These are phyloP conservation scores for Fonsecaea monophora DNA, from an alignment of 2,329 filamentous ascomycete genomes.

Conservation along the genomic window DNA sequence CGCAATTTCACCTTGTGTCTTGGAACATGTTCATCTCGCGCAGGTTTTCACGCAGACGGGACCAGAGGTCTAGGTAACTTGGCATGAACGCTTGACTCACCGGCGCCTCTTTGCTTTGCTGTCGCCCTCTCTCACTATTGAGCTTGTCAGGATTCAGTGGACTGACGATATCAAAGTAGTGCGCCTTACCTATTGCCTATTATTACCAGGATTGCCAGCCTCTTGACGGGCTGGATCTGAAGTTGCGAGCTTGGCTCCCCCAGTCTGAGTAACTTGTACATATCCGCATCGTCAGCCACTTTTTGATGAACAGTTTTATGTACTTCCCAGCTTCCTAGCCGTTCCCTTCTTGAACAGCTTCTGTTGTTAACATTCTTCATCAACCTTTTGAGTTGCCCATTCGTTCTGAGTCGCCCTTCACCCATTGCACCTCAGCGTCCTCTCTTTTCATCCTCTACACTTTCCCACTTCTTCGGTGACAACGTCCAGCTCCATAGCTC, in stretches of 20 bases:
- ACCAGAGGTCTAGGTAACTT: background rate
- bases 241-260: constrained; percentile 12
- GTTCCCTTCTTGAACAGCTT: constrained; percentile 9
- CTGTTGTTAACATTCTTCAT: constrained; percentile 3
- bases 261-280: constrained; percentile 19
- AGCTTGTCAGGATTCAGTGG: background rate
- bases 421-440: constrained; percentile 24
- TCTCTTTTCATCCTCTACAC: constrained; percentile 17
- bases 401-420: constrained; percentile 8
- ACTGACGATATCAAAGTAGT: constrained; percentile 1
- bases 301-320: background rate
- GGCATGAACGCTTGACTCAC: constrained; percentile 5
- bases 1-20: constrained; percentile 11
- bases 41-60: background rate
- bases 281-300: constrained; percentile 19
- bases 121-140: too few species aligned
- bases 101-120: background rate
- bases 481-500: constrained; percentile 15
- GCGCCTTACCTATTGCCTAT: background rate
- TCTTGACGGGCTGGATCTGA: constrained; percentile 13
- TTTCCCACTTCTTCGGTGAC: constrained; percentile 2
- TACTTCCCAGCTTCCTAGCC: constrained; percentile 15
- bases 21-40: background rate
- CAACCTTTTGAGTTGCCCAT: background rate
- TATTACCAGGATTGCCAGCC: constrained; percentile 3